Evolutionary conservation across 345 rosid species (phyloP).

Genomic region (Populus pruinosa): DNA sequence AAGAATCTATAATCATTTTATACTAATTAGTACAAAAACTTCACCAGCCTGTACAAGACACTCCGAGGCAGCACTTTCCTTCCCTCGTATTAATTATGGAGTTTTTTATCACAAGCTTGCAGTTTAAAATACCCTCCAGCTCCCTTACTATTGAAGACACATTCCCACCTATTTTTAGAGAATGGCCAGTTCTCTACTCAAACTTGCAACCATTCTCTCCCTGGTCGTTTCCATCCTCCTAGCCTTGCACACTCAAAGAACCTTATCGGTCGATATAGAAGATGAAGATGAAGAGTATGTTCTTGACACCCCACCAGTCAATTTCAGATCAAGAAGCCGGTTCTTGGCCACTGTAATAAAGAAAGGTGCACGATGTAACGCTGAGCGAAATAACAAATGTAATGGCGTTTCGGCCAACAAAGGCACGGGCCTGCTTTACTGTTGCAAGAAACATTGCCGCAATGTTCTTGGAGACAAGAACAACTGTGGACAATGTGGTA

Average conservation of each 20-base stretch:
- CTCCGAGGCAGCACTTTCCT: slow-evolving; percentile 1
- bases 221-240: slow-evolving; percentile 1
- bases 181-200: slow-evolving; percentile 20
- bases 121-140: slow-evolving; percentile 24
- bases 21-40: background rate
- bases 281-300: slow-evolving; percentile 31
- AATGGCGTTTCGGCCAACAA: slow-evolving; percentile 55
- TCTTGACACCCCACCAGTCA: slow-evolving; percentile 29
- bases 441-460: slow-evolving; percentile 74
- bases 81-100: slow-evolving; percentile 11
- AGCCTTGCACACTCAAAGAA: background rate
- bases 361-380: slow-evolving; percentile 46
- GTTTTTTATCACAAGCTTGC: slow-evolving; percentile 20
- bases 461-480: slow-evolving; percentile 51
- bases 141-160: slow-evolving; percentile 2
- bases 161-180: background rate
- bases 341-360: slow-evolving; percentile 28
- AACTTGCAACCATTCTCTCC: slow-evolving; percentile 23
- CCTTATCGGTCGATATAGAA: slow-evolving; percentile 12
- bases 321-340: slow-evolving; percentile 31
- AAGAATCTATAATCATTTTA: slow-evolving; percentile 20
- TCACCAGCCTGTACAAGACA: background rate
- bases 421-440: slow-evolving; percentile 52
- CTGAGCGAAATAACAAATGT: slow-evolving; percentile 36
- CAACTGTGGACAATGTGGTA: slow-evolving; percentile 57